These are phyloP conservation scores for Penicillium coprophilum DNA, from an alignment of 495 filamentous ascomycete genomes.

Conservation along the genomic window DNA sequence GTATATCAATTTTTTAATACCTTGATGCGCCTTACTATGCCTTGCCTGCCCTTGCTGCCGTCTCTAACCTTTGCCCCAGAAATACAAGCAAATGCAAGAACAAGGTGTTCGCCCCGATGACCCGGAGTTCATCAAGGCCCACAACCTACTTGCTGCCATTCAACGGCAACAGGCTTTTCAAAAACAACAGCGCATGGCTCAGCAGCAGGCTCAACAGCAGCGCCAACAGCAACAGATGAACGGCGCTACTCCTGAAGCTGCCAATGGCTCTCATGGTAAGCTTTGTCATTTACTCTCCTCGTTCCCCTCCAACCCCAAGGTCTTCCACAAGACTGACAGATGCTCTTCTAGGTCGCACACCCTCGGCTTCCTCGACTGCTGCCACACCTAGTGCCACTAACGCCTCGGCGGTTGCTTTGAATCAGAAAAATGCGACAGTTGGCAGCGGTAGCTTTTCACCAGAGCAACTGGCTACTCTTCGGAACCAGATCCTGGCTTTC, in stretches of 20 bases:
- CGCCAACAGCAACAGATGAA: conserved; percentile 49
- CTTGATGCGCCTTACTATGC: not conserved
- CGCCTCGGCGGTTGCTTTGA: conserved; percentile 24
- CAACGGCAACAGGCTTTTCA: conserved; percentile 58
- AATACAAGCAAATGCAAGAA: conserved; percentile 77
- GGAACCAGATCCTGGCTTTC: conserved; percentile 80
- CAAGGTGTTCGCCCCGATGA: conserved; percentile 70
- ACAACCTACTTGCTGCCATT: conserved; percentile 62
- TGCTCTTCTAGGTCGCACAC: conserved; percentile 33
- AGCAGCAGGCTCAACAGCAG: conserved; percentile 47
- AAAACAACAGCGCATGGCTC: conserved; percentile 46
- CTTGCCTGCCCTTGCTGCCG: not conserved
- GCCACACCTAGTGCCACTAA: conserved; percentile 24
- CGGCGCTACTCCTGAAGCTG: conserved; percentile 33
- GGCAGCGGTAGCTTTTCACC: conserved; percentile 59
- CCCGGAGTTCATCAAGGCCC: conserved; percentile 75
- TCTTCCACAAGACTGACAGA: conserved; percentile 7
- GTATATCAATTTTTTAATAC: not conserved
- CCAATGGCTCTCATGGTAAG: conserved; percentile 56
- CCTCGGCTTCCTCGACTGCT: conserved; percentile 48
- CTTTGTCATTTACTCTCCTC: not conserved
- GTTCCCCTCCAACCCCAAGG: not conserved
- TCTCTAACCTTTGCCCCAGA: conserved; percentile 52
- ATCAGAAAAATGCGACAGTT: conserved; percentile 40
- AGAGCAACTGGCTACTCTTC: conserved; percentile 67